Evolutionary conservation across 2,329 filamentous ascomycete genomes (phyloP), one percentile per base, ranked within the genome.

Genomic region (Cercospora sesami): DNA sequence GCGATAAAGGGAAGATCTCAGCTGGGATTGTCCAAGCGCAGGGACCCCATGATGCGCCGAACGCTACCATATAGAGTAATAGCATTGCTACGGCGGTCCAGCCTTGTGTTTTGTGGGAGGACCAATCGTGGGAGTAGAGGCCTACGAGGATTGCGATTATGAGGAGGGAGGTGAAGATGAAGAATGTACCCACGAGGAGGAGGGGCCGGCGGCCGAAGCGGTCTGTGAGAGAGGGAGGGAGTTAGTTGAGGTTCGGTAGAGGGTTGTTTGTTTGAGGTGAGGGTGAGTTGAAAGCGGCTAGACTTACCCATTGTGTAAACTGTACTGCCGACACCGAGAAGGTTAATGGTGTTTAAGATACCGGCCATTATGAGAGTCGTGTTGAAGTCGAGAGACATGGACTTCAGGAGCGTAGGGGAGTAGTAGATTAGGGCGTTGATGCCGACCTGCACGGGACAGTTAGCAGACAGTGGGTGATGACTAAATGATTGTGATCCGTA

Each of bases 1-100:
- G 79, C 0, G 82, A 83, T 1, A 83, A 85, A 0, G 87, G 87
- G 53, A 90, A 90, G n/a, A 92, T 87, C 69, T 92, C 87, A 31
- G 83, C 81, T 0, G 79, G 77, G 75, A 77, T 48, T 0, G 74
- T 74, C 76, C 76, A 78, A 1, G 72, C 70, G 1, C 75, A 71
- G 0, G 76, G 76, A 16, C 75, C 75, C 74, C 86, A 90, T 0
- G 83, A 84, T 0, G 83, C 84, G 2, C 87, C 86, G 72, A 91
- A 91, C 1, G 68, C 63, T 23, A 76, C 30, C 74, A 77, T 77
- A 61, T 75, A 77, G 30, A 76, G 60, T 8, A 77, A 63, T 2
- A 77, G 71, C 69, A 77, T 72, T 1, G 71, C 74, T 0, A 76
- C 75, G n/a, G 68, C 68, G 1, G 75, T 70, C 76, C 76, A 76